Evolutionary conservation across 805 yeast genomes (phyloP).

Genomic region (Scheffersomyces stipitis): DNA sequence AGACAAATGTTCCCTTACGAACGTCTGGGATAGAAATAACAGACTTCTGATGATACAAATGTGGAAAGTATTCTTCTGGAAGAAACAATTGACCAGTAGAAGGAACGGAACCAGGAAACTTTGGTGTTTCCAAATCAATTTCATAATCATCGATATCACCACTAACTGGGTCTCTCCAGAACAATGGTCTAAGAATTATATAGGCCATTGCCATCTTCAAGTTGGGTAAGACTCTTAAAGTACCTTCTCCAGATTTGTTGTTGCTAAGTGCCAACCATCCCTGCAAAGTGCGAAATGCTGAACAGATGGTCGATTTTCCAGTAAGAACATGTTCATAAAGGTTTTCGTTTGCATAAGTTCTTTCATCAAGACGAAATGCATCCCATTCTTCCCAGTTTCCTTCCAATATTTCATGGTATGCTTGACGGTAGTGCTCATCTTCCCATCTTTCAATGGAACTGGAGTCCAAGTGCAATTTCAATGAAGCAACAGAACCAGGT

Average conservation of each 20-base stretch:
- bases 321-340: constrained; percentile 22
- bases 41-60: constrained; percentile 25
- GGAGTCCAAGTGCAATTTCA: constrained; percentile 44
- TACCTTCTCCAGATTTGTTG: constrained; percentile 38
- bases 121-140: constrained; percentile 28
- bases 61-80: constrained; percentile 30
- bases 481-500: constrained; percentile 34
- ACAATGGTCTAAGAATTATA: constrained; percentile 40
- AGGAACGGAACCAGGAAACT: constrained; percentile 40
- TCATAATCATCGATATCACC: constrained; percentile 20
- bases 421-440: constrained; percentile 35
- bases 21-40: constrained; percentile 38
- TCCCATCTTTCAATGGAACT: constrained; percentile 49
- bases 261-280: constrained; percentile 44
- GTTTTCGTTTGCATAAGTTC: constrained; percentile 33
- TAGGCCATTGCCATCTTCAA: constrained; percentile 39
- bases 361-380: constrained; percentile 33
- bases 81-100: constrained; percentile 36
- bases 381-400: constrained; percentile 46
- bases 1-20: constrained; percentile 42
- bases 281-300: constrained; percentile 42
- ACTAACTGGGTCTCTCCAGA: constrained; percentile 15
- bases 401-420: constrained; percentile 35
- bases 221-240: constrained; percentile 36
- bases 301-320: constrained; percentile 16